Base-by-base conservation (phyloP, 2,329 filamentous ascomycete species). In the Delphinella strobiligena region DNA sequence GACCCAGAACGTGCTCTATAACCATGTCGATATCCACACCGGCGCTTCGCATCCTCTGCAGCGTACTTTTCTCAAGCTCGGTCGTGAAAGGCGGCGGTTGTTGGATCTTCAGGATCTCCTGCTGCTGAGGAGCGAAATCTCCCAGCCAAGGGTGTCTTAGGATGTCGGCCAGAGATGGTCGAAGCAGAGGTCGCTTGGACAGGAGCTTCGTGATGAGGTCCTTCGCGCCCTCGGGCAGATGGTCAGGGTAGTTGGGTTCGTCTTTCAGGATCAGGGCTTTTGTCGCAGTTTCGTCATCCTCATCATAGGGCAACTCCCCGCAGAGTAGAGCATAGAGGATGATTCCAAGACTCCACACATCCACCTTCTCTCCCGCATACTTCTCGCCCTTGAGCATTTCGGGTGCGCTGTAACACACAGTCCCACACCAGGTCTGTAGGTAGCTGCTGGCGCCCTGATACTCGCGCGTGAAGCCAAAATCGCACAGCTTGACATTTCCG, bases 361-460 rank as follows among this genome's bases (percentile, higher is more conserved):
- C 91, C 36, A 98, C 89, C 65, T 95, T 96, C 65, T 95, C 87
- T 18, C 87, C 89, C 0, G 88, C 91, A 57, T 98, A 98, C 61
- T 93, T 96, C 60, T 98, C 91, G 30, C 88, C 91, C 60, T 91
- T 94, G 31, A 98, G 71, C 91, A 98, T 98, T 61, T 98, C 91
- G 2, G 91, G 91, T 2, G 91, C 91, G 40, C 87, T 94, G 62
- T 98, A 98, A 64, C 89, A 96, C 46, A 98, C 81, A 0, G 91
- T 98, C 4, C 91, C 91, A 59, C 91, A 98, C 62, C 94, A 98
- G 1, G 91, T 98, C 61, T 96, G 89, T 40, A 98, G 66, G 54
- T 96, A 89, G 59, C 88, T 96, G 19, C 85, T 76, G 52, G 93
- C 87, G 44, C 89, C 89, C 61, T 95, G 87, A 60, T 98, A 98